Base-by-base conservation (phyloP, 768 basidiomycete genomes). In the Gyrodon lividus region DNA sequence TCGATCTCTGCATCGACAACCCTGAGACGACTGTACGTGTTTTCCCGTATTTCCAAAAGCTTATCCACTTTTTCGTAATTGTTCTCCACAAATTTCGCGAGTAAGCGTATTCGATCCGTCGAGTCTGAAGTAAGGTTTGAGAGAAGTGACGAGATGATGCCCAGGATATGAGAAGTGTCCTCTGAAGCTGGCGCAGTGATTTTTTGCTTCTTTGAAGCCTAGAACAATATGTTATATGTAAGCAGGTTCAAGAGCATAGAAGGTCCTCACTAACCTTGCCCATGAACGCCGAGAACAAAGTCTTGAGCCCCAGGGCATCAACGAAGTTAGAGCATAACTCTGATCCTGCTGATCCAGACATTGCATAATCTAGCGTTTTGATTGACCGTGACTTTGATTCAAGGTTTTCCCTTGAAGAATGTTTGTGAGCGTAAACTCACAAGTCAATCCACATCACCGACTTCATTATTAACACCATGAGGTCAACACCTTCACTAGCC, bases 381-480 rank as follows among this genome's bases (percentile, higher is more conserved):
- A 98, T 91, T 2, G 93, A 81, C 37, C 92, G 77, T 14, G 87
- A 87, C 51, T 83, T 83, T 1, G 92, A 82, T 56, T 92, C 80
- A 52, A 81, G 77, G 65, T 93, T 96, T 56, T 92, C 89, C 70
- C 93, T 94, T 61, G 28, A 43, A 26, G 17, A 28, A 3, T 1
- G 31, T 56, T 23, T 45, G 52, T 53, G n/a, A 59, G 41, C 26
- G 24, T 13, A 14, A 28, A 14, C 28, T 3, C 4, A 16, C 14
- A 5, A 22, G 26, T 23, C 6, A 22, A 19, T 41, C 31, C 3
- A 48, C n/a, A 34, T 30, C 24, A 72, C 83, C 40, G 59, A 95
- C 93, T 89, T 96, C 88, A 98, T 94, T 81, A 97, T 89, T 56
- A 98, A 76, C n/a, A 97, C 80, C 94, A 98, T 98, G 30, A 99